Evolutionary conservation across 768 basidiomycete species (phyloP), one percentile per base, ranked within the genome.

Genomic region (Mycena latifolia): DNA sequence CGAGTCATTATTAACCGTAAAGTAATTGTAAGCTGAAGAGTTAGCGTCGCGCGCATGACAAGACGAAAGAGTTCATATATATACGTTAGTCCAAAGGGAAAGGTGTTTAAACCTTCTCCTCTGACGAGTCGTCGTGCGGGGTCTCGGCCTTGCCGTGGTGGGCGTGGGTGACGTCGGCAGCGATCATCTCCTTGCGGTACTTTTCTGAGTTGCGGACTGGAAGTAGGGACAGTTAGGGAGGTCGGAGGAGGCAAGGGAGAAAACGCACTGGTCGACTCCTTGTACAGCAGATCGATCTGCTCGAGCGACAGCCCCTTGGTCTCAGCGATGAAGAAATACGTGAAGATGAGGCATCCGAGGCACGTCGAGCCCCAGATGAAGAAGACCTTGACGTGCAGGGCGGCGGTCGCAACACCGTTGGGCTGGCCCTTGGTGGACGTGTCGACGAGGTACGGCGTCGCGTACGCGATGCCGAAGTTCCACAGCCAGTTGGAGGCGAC

Each of bases 291-390:
- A 78, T 95, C 94, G 75, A 95, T 87, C 78, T 95, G 91, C 80
- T 95, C 94, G 69, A 95, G 86, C n/a, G 92, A 90, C 17, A 95
- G 84, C 8, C 92, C 92, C 80, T 94, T 93, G 52, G 89, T 91
- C 84, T 94, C 92, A 48, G 92, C 92, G 62, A 95, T 78, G 79
- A 86, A 91, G 83, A 94, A 89, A 83, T 88, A 94, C 15, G 92
- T 87, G 81, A 94, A 95, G 72, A 93, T 56, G 74, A 90, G 76
- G 76, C 89, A 91, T 71, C 88, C 85, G 51, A 84, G 75, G 73
- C 92, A 94, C 10, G 89, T 91, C 28, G 78, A 78, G 25, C 82
- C 82, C 94, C 93, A 95, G 77, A 95, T 85, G 83, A 94, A 95
- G 88, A 95, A 95, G 74, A 94, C 92, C 75, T 91, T 92, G 48